Percentiles rank a stretch among this genome's conserved stretches.
Conservation (phyloP, 2,329 filamentous ascomycete species). For the Calonectria montana region DNA sequence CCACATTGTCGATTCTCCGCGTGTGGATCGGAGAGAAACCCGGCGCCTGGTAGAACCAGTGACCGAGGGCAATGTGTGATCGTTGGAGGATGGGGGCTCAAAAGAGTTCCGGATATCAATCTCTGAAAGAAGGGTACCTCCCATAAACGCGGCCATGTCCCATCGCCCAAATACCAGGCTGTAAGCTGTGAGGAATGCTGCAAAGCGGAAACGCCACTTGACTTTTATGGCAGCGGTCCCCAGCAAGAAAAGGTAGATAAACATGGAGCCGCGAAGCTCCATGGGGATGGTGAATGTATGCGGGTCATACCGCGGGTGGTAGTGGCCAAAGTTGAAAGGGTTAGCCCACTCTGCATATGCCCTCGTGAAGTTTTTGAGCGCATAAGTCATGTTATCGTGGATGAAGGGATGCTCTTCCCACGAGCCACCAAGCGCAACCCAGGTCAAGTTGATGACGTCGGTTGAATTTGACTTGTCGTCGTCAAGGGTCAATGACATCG, state of each 20-base stretch:
- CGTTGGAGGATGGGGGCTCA: constrained; percentile 22
- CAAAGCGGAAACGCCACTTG: constrained; percentile 47
- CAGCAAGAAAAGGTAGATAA: constrained; percentile 54
- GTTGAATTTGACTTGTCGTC: constrained; percentile 41
- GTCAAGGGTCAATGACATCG: neutral
- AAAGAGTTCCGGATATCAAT: constrained; percentile 46
- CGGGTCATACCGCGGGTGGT: constrained; percentile 54
- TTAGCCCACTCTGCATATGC: constrained; percentile 54
- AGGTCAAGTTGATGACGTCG: constrained; percentile 45
- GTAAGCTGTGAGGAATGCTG: constrained; percentile 46
- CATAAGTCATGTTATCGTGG: constrained; percentile 51
- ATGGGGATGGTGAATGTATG: constrained; percentile 56
- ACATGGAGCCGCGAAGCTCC: constrained; percentile 55
- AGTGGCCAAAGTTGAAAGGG: constrained; percentile 53
- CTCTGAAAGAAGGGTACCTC: constrained; percentile 51
- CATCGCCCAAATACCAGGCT: constrained; percentile 50
- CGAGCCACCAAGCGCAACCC: constrained; percentile 53
- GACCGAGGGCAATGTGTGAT: constrained; percentile 31
- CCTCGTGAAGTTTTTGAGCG: constrained; percentile 51
- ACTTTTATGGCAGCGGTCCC: constrained; percentile 51
- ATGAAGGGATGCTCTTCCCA: constrained; percentile 56
- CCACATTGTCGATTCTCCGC: constrained; percentile 33
- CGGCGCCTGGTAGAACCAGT: constrained; percentile 19
- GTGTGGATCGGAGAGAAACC: constrained; percentile 17
- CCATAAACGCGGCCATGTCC: constrained; percentile 55